Conservation (phyloP, 2,329 filamentous ascomycete genomes). For the Pseudocercospora musae region DNA sequence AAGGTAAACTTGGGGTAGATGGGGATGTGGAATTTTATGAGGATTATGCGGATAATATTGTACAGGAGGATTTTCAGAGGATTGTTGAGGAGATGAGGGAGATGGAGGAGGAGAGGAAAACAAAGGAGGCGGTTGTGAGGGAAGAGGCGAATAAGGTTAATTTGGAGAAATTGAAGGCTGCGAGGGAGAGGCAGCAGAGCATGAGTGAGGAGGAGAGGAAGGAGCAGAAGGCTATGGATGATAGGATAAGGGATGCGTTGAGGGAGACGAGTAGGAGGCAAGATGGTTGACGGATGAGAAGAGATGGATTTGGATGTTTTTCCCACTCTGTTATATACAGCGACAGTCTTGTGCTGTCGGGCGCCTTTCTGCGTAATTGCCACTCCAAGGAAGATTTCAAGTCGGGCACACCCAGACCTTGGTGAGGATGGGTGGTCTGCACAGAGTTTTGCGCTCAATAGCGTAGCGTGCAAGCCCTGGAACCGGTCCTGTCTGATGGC, state of each 20-base stretch:
- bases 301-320: neutral
- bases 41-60: conserved; percentile 48
- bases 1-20: conserved; percentile 67
- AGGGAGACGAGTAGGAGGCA: conserved; percentile 1
- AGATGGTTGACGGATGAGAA: neutral
- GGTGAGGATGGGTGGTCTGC: neutral
- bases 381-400: neutral
- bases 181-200: neutral
- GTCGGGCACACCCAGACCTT: neutral
- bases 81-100: neutral
- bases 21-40: conserved; percentile 94
- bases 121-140: neutral
- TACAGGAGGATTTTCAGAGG: conserved; percentile 4
- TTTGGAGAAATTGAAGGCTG: neutral
- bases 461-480: neutral
- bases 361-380: neutral
- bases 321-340: neutral
- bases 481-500: neutral
- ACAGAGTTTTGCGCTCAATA: neutral
- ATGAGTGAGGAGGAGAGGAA: neutral
- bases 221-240: neutral
- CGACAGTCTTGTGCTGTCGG: neutral
- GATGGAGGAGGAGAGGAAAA: neutral
- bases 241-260: neutral
- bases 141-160: neutral